Conservation (phyloP, 257 asterid genomes). For the Capsicum rhomboideum region DNA sequence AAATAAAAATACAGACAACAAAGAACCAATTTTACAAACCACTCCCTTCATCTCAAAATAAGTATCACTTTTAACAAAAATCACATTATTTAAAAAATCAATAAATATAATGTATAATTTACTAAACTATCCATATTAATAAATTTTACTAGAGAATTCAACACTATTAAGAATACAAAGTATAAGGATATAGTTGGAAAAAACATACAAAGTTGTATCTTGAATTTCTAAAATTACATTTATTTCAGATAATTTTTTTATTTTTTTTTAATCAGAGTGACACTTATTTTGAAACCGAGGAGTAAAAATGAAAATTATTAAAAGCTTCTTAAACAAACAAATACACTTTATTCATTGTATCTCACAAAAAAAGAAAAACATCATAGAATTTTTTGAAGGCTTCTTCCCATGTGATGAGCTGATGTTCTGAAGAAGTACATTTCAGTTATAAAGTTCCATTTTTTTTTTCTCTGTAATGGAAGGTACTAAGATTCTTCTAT, state of each 20-base stretch:
- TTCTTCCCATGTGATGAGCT: not conserved
- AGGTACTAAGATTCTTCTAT: not conserved
- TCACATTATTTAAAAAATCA: too few relatives aligned
- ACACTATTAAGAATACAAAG: not conserved
- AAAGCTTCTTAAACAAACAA: not conserved
- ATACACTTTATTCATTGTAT: not conserved
- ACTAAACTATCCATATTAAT: not conserved
- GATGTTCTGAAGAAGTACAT: not conserved
- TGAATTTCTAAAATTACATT: not conserved
- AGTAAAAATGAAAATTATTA: not conserved
- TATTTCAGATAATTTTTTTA: not conserved
- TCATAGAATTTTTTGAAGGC: not conserved
- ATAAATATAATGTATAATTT: too few relatives aligned
- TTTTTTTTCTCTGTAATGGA: not conserved
- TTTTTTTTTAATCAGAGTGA: not conserved
- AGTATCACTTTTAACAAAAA: not conserved
- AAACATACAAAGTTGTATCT: not conserved
- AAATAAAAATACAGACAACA: not conserved
- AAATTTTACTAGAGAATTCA: not conserved
- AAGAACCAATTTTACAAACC: not conserved
- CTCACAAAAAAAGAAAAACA: not conserved
- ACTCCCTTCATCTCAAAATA: not conserved
- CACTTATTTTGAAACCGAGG: not conserved
- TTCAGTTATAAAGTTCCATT: not conserved
- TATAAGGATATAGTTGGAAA: not conserved